Conservation (phyloP, 768 basidiomycete species). For the Amanita subjunquillea region DNA sequence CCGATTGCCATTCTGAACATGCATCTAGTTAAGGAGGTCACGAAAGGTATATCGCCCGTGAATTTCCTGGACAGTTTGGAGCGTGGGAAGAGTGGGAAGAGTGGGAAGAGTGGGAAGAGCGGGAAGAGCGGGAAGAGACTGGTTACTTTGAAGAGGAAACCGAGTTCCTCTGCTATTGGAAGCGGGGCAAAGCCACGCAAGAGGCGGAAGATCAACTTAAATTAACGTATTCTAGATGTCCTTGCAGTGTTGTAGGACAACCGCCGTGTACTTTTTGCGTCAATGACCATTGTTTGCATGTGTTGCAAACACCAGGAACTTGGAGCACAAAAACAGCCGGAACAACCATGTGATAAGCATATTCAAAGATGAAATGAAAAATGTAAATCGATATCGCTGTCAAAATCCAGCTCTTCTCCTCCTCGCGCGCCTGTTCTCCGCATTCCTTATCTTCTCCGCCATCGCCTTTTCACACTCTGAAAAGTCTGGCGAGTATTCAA, state of each 20-base stretch:
- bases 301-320: no score
- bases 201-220: neutral
- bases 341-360: neutral
- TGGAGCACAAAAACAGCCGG: no score
- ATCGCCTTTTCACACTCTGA: neutral
- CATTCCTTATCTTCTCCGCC: neutral
- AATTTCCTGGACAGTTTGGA: conserved; percentile 25
- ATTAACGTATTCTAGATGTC: neutral
- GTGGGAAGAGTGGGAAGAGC: neutral
- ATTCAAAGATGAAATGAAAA: neutral
- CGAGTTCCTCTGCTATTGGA: neutral
- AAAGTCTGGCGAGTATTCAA: neutral
- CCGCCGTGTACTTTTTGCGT: no score
- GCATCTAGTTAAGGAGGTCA: conserved; percentile 28
- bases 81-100: neutral
- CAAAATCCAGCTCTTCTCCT: no score
- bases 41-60: conserved; percentile 23
- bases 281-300: no score
- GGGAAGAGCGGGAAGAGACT: neutral
- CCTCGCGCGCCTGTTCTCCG: no score
- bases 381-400: neutral
- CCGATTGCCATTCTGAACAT: conserved; percentile 33
- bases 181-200: neutral
- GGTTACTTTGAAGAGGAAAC: conserved; percentile 8
- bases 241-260: neutral